Percentiles rank a stretch among this genome's conserved stretches.
These are phyloP conservation scores for Trypanosoma scelopori DNA, from an alignment of 208 protist species.

Conservation along the genomic window DNA sequence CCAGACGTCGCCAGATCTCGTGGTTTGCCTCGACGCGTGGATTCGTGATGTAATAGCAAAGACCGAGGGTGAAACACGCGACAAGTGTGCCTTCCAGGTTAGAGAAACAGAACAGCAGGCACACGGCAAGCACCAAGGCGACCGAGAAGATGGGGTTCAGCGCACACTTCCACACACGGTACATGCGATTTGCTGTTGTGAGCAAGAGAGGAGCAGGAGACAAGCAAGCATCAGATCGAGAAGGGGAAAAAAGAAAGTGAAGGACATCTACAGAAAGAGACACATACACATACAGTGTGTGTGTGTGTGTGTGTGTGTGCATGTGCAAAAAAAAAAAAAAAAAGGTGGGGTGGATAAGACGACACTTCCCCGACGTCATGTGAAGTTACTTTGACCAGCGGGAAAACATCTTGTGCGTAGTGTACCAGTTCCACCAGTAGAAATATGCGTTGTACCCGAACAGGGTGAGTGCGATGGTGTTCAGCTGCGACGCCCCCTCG, in stretches of 20 bases:
- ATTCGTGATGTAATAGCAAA: conserved; percentile 2
- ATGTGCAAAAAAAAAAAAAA: background rate
- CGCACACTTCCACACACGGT: conserved; percentile 7
- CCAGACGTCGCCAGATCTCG: conserved; percentile 9
- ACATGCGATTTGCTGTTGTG: background rate
- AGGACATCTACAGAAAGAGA: background rate
- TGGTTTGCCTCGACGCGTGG: background rate
- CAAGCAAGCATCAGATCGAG: background rate
- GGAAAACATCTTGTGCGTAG: conserved; percentile 33
- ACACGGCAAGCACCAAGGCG: background rate
- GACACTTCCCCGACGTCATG: background rate
- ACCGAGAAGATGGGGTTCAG: conserved; percentile 6
- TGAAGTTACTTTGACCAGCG: background rate
- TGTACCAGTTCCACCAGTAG: conserved; percentile 60
- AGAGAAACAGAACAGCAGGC: background rate
- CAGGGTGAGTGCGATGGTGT: conserved; percentile 68
- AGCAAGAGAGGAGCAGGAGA: background rate
- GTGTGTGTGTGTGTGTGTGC: background rate
- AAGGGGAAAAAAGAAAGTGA: background rate
- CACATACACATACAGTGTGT: background rate
- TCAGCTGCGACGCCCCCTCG: conserved; percentile 34
- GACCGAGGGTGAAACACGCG: conserved; percentile 1
- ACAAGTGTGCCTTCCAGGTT: background rate
- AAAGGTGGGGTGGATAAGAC: background rate
- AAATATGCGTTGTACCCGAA: conserved; percentile 43